These are phyloP conservation scores for Pyrenochaeta sp. DNA, from an alignment of 2,329 filamentous ascomycete genomes.

Conservation along the genomic window DNA sequence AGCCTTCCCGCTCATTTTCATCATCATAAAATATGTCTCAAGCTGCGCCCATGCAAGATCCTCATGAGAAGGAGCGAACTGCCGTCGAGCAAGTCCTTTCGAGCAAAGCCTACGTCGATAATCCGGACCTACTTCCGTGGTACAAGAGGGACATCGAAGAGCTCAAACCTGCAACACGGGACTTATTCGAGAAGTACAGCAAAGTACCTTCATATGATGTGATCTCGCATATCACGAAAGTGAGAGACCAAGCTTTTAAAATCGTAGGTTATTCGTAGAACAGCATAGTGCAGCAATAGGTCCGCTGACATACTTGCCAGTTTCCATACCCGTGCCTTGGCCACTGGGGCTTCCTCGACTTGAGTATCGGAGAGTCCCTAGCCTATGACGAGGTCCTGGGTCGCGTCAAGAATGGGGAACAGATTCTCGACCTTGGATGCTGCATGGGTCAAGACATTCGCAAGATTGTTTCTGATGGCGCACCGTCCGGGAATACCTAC, in stretches of 20 bases:
- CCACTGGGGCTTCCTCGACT: constrained; percentile 47
- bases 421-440: constrained; percentile 53
- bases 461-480: constrained; percentile 55
- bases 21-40: constrained; percentile 19
- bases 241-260: constrained; percentile 45
- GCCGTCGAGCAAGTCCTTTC: constrained; percentile 22
- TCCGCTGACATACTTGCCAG: constrained; percentile 17
- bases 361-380: constrained; percentile 34
- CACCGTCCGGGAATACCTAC: constrained; percentile 49
- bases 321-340: constrained; percentile 50
- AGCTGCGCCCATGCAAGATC: constrained; percentile 1
- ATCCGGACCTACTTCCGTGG: constrained; percentile 40
- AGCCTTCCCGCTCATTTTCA: not conserved
- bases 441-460: constrained; percentile 59
- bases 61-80: constrained; percentile 11
- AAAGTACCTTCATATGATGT: constrained; percentile 47
- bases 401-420: constrained; percentile 47
- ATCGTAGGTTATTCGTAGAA: constrained; percentile 25
- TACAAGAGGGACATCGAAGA: constrained; percentile 41
- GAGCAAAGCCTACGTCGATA: constrained; percentile 27
- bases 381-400: constrained; percentile 44
- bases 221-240: constrained; percentile 45
- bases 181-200: constrained; percentile 52
- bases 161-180: constrained; percentile 37
- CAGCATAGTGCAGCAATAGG: not conserved